A percentile compares a stretch with the other conserved stretches of the same genome.
Evolutionary conservation across 768 basidiomycete species (phyloP).

Genomic region (Kwoniella newhampshirensis): DNA sequence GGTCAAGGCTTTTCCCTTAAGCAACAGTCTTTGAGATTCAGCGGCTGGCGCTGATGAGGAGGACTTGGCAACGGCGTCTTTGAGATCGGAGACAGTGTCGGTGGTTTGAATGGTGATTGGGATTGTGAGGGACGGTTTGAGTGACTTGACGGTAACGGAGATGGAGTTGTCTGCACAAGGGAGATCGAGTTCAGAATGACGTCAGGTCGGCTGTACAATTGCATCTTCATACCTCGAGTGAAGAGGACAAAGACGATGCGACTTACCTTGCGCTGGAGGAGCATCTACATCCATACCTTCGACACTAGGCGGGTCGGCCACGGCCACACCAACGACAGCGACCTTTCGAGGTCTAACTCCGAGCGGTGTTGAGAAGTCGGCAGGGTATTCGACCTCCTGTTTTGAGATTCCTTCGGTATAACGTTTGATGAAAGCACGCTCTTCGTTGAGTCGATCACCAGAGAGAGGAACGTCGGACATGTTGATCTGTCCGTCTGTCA

Average conservation of each 20-base stretch:
- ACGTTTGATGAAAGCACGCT: conserved; percentile 51
- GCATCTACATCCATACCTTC: conserved; percentile 39
- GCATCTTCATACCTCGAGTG: neutral
- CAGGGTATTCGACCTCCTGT: conserved; percentile 48
- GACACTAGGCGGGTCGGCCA: conserved; percentile 44
- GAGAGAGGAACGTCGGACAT: conserved; percentile 39
- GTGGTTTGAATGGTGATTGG: conserved; percentile 67
- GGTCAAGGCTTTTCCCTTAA: conserved; percentile 91
- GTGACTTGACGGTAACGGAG: conserved; percentile 80
- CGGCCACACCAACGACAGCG: conserved; percentile 32
- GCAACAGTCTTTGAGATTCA: conserved; percentile 77
- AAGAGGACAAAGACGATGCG: neutral
- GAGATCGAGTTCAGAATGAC: neutral
- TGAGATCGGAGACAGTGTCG: conserved; percentile 80
- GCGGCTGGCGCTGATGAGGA: conserved; percentile 68
- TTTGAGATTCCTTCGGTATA: conserved; percentile 48
- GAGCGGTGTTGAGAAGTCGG: conserved; percentile 47
- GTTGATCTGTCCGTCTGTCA: neutral
- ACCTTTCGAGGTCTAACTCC: conserved; percentile 51
- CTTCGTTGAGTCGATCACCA: conserved; percentile 44
- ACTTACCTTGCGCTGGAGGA: conserved; percentile 30
- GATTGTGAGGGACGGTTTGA: conserved; percentile 79
- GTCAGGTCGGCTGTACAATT: neutral
- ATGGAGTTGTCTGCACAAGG: conserved; percentile 52
- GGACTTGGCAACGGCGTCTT: conserved; percentile 65